Base-by-base conservation (phyloP, 2,329 filamentous ascomycete species). In the Alternaria atra region DNA sequence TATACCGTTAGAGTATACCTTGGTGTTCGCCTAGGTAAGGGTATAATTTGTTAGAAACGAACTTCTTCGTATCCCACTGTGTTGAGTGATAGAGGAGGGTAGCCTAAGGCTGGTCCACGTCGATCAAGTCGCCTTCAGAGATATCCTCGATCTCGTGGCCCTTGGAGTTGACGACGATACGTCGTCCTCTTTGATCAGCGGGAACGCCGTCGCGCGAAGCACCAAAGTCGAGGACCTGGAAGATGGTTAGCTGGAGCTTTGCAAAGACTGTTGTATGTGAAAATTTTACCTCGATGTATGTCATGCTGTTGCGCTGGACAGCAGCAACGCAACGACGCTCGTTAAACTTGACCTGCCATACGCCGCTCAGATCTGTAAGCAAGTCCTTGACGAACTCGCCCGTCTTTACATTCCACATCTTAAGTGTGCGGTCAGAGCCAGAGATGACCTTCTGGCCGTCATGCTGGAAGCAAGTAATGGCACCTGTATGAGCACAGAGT, bases 271-370 rank as follows among this genome's bases (percentile, higher is more conserved):
- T 12, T 3, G 12, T 15, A 20, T 20, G 20, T 20, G 20, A 20
- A 25, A 4, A 35, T 10, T 50, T 56, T 67, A 82, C 95, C 88
- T 99, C 95, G 60, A 99, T 93, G 78, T 97, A 99, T 20, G 95
- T 99, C 71, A 97, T 81, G 72, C 89, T 90, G 67, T 97, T 93
- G 57, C 95, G 88, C 83, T 99, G 95, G 58, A 99, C 95, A 44
- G 95, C 95, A 61, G 95, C 95, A 58, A 99, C 95, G 77, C 95
- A 99, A 77, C 94, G 87, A 68, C 95, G 87, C 75, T 96, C 93
- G 73, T 99, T 94, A 81, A 99, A 99, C 73, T 95, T 95, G 73
- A 99, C 95, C 82, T 99, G 95, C 95, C 95, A 99, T 7, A 99
- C 95, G n/a, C 94, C 94, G 68, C 90, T 94, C 35, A 99, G 85